Evolutionary conservation across 352 stramenopile species (phyloP).

Genomic region (Globisporangium mamillatum): DNA sequence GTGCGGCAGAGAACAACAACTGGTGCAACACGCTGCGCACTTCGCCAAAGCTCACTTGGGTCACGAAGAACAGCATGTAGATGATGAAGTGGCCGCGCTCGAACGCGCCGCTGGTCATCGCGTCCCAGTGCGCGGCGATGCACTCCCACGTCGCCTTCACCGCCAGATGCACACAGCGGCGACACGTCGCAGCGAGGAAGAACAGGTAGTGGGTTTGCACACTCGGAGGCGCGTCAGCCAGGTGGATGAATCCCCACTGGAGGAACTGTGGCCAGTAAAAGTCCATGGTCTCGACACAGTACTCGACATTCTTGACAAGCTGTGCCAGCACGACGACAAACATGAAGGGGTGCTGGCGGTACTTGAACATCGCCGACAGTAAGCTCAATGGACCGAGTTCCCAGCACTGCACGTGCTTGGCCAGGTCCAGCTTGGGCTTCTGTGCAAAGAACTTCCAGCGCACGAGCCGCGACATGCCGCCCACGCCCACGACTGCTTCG

Average conservation of each 20-base stretch:
- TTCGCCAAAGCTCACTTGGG: conserved; percentile 56
- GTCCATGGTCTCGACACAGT: conserved; percentile 50
- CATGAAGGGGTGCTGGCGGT: conserved; percentile 66
- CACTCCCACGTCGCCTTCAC: conserved; percentile 65
- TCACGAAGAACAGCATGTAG: conserved; percentile 62
- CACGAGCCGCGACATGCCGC: conserved; percentile 47
- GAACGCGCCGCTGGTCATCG: conserved; percentile 40
- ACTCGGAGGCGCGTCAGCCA: conserved; percentile 41
- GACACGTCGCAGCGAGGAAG: conserved; percentile 48
- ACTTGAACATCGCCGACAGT: conserved; percentile 64
- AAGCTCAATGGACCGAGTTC: conserved; percentile 48
- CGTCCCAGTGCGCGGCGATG: conserved; percentile 61
- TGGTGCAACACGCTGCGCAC: conserved; percentile 39
- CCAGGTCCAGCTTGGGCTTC: conserved; percentile 40
- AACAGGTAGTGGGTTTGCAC: conserved; percentile 63
- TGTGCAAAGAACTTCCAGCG: conserved; percentile 59
- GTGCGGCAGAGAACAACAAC: conserved; percentile 40
- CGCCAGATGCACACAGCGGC: conserved; percentile 54
- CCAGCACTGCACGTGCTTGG: conserved; percentile 34
- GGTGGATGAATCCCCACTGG: conserved; percentile 57
- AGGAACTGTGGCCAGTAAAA: conserved; percentile 75
- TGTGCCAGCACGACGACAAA: conserved; percentile 65
- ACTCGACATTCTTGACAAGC: conserved; percentile 55
- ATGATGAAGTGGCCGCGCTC: conserved; percentile 47
- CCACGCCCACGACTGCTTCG: conserved; percentile 36